Conservation (phyloP, 140 eudicot species). For the Cichorium intybus region DNA sequence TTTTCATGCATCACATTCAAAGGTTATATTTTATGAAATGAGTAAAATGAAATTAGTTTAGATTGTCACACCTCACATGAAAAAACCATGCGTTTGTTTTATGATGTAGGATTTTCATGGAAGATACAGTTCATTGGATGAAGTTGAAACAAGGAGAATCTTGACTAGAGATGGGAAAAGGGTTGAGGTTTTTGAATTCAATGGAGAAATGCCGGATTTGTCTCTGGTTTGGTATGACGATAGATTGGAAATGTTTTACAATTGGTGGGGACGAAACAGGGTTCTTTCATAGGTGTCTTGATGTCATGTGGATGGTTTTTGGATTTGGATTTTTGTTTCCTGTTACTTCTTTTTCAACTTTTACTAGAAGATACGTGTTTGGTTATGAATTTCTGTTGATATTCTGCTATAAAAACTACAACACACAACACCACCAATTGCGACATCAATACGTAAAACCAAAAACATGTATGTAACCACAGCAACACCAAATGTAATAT, state of each 20-base stretch:
- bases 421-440: too few relatives aligned
- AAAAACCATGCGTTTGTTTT: background rate
- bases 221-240: background rate
- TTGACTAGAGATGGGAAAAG: background rate
- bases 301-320: too few relatives aligned
- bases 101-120: background rate
- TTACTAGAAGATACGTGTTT: background rate
- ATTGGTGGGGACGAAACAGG: background rate
- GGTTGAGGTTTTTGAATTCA: background rate
- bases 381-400: background rate
- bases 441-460: background rate
- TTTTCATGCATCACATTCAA: too few relatives aligned
- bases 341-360: background rate
- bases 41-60: too few relatives aligned
- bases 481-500: background rate
- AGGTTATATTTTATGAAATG: too few relatives aligned
- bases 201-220: background rate
- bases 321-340: background rate
- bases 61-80: background rate
- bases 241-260: background rate
- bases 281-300: background rate
- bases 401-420: background rate
- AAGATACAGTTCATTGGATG: too few relatives aligned
- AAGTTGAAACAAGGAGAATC: background rate
- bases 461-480: too few relatives aligned